phyloP scores from a whole-genome alignment of 2,329 filamentous ascomycete species.

The Aspergillus fischeri region DNA sequence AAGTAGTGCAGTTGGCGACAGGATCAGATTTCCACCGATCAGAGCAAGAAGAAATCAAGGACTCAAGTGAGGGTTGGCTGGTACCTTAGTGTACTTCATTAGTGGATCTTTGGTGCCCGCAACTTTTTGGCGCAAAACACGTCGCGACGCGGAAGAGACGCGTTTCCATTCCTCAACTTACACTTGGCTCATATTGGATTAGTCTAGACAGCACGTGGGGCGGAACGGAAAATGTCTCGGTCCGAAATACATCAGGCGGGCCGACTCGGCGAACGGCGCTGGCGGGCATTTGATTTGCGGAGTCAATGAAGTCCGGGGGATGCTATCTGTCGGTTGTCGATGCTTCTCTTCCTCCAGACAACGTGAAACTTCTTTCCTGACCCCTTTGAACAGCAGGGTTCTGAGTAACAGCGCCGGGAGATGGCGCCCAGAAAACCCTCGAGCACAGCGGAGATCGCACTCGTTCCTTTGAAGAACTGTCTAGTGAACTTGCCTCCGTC shows the following conservation, averaged over 20 bases:
- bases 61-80: conserved; percentile 6
- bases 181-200: conserved; percentile 14
- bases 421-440: conserved; percentile 51
- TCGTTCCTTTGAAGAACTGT: conserved; percentile 88
- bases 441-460: conserved; percentile 74
- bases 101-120: conserved; percentile 6
- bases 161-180: conserved; percentile 16
- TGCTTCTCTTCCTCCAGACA: conserved; percentile 9
- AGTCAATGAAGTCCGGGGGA: conserved; percentile 22
- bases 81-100: not conserved
- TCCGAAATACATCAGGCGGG: conserved; percentile 16
- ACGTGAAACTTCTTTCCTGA: conserved; percentile 10
- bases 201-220: conserved; percentile 16
- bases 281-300: conserved; percentile 21
- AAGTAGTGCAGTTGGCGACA: conserved; percentile 9
- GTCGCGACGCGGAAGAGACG: conserved; percentile 28
- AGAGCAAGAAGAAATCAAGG: conserved; percentile 10
- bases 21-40: conserved; percentile 6
- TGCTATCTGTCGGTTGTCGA: conserved; percentile 21
- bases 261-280: conserved; percentile 21
- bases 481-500: conserved; percentile 86
- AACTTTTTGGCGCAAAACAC: conserved; percentile 15
- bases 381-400: conserved; percentile 8
- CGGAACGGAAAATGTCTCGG: conserved; percentile 34
- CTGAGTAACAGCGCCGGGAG: conserved; percentile 17